Evolutionary conservation across 257 asterid species (phyloP).

Genomic region (Osmanthus fragrans): DNA sequence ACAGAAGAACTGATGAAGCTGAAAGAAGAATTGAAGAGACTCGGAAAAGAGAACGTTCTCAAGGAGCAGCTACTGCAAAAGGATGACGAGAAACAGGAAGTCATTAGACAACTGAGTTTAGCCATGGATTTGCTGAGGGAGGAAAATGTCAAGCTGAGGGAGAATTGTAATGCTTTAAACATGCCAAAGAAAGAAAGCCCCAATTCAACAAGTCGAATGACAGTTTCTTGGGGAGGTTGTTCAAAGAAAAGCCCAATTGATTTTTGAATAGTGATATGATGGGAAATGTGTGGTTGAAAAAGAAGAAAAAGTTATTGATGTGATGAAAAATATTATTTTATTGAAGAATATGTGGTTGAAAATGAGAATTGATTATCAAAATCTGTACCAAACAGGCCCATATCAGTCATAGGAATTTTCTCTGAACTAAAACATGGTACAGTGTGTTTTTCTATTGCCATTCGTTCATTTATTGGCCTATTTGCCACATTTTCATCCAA

Average conservation of each 20-base stretch:
- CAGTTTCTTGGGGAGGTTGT: slow-evolving; percentile 59
- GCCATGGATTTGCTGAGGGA: slow-evolving; percentile 72
- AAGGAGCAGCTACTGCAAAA: slow-evolving; percentile 52
- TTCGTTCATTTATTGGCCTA: not conserved
- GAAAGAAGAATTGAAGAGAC: slow-evolving; percentile 56
- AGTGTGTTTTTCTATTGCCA: not conserved
- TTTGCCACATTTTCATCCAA: not conserved
- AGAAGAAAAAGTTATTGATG: no score
- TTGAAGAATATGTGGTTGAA: no score
- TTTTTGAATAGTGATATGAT: no score
- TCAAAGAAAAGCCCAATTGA: no score
- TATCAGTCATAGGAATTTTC: slow-evolving; percentile 2
- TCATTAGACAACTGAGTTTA: slow-evolving; percentile 69
- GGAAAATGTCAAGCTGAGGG: slow-evolving; percentile 59
- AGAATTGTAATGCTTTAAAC: slow-evolving; percentile 27
- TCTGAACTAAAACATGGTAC: not conserved
- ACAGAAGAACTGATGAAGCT: slow-evolving; percentile 37
- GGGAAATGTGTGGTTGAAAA: no score
- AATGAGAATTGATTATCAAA: no score
- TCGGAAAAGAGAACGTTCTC: slow-evolving; percentile 55
- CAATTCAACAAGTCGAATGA: slow-evolving; percentile 39
- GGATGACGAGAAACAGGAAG: slow-evolving; percentile 90
- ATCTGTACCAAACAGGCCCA: no score
- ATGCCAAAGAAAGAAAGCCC: slow-evolving; percentile 40
- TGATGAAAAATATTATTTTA: no score